Evolutionary conservation across 495 filamentous ascomycete genomes (phyloP).

Genomic region (Penicillium mononematosum): DNA sequence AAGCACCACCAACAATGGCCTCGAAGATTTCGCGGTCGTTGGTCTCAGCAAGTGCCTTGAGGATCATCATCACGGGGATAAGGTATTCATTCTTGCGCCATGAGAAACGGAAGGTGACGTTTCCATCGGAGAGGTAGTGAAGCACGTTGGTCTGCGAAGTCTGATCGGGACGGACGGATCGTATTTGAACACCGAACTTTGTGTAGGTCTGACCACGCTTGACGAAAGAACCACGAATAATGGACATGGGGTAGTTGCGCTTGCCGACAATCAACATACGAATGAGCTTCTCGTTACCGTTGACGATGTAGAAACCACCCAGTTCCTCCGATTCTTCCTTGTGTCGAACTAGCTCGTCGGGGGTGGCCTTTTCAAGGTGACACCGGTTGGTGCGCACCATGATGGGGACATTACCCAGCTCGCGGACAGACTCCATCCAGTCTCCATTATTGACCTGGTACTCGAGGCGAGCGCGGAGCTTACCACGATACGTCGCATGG

Average conservation of each 20-base stretch:
- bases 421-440: conserved; percentile 72
- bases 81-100: conserved; percentile 97
- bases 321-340: conserved; percentile 94
- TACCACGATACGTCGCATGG: conserved; percentile 88
- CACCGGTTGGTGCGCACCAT: conserved; percentile 94
- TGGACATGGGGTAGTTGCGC: conserved; percentile 92
- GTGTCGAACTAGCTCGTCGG: conserved; percentile 72
- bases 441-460: conserved; percentile 83
- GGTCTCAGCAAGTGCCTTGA: conserved; percentile 93
- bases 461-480: conserved; percentile 74
- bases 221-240: conserved; percentile 81
- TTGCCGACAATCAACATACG: conserved; percentile 85
- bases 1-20: conserved; percentile 69
- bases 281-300: conserved; percentile 82
- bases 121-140: conserved; percentile 92
- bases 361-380: conserved; percentile 80
- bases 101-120: conserved; percentile 93
- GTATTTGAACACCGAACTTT: conserved; percentile 82
- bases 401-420: conserved; percentile 84
- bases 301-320: conserved; percentile 81
- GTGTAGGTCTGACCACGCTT: conserved; percentile 84
- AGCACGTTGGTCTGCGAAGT: conserved; percentile 96
- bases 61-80: conserved; percentile 90
- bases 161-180: conserved; percentile 90
- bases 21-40: conserved; percentile 97